phyloP scores from a whole-genome alignment of 2,329 filamentous ascomycete genomes.

The Graphium sp. region DNA sequence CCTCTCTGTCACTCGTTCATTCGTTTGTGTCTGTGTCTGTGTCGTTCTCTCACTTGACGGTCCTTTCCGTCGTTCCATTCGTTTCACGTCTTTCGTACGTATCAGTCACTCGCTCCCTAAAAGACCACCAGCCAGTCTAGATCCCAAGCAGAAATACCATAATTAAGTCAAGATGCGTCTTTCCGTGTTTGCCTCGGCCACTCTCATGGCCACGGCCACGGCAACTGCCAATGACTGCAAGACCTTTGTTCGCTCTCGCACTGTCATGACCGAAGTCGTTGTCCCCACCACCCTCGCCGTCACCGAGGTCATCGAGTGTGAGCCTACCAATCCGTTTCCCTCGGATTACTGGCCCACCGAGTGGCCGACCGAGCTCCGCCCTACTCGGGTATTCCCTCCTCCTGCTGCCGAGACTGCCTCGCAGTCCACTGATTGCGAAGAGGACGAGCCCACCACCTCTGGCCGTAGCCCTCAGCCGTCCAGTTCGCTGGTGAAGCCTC shows the following conservation, averaged over 20 bases:
- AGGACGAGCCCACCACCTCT: background rate
- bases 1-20: no score
- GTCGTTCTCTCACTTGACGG: no score
- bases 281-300: conserved; percentile 2
- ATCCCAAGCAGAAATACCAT: no score
- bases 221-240: background rate
- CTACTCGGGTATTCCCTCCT: no score
- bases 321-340: background rate
- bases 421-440: no score
- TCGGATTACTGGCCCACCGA: no score
- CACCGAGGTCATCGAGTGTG: conserved; percentile 1
- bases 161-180: background rate
- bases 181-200: background rate
- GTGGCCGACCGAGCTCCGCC: conserved; percentile 1
- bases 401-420: no score
- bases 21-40: no score
- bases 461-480: background rate
- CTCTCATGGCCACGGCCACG: conserved; percentile 1
- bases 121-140: no score
- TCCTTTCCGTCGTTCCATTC: no score
- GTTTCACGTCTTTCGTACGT: no score
- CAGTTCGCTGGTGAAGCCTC: background rate
- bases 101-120: no score
- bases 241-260: background rate
- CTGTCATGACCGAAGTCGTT: conserved; percentile 1